These are phyloP conservation scores for Colletotrichum sp. DNA, from an alignment of 2,329 filamentous ascomycete species.

Conservation along the genomic window DNA sequence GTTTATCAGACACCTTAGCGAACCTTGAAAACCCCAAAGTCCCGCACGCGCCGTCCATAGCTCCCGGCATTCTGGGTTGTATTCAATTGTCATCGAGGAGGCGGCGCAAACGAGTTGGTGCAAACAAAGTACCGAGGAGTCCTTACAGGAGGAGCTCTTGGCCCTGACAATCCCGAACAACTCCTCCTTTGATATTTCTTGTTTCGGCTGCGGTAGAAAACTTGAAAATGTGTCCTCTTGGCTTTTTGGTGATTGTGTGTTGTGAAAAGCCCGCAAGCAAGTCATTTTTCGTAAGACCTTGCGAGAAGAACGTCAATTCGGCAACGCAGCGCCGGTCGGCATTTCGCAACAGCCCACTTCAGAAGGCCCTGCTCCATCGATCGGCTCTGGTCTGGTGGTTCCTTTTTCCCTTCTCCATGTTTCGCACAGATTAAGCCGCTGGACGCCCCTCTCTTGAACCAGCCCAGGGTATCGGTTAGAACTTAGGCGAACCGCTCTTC, in stretches of 20 bases:
- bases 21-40: background rate
- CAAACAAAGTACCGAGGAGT: background rate
- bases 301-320: background rate
- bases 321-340: background rate
- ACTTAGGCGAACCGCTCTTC: constrained; percentile 3
- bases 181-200: background rate
- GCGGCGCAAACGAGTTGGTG: background rate
- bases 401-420: constrained; percentile 1
- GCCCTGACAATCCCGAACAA: background rate
- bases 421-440: constrained; percentile 1
- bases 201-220: background rate
- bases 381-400: background rate
- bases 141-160: background rate
- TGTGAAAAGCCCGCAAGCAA: background rate
- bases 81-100: background rate
- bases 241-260: background rate
- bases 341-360: background rate
- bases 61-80: background rate
- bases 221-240: background rate
- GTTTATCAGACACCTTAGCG: constrained; percentile 6
- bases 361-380: background rate
- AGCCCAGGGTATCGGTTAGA: background rate
- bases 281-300: background rate
- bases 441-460: background rate
- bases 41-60: background rate